Base-by-base conservation (phyloP, 2,329 filamentous ascomycete genomes). In the Cordyceps javanica region DNA sequence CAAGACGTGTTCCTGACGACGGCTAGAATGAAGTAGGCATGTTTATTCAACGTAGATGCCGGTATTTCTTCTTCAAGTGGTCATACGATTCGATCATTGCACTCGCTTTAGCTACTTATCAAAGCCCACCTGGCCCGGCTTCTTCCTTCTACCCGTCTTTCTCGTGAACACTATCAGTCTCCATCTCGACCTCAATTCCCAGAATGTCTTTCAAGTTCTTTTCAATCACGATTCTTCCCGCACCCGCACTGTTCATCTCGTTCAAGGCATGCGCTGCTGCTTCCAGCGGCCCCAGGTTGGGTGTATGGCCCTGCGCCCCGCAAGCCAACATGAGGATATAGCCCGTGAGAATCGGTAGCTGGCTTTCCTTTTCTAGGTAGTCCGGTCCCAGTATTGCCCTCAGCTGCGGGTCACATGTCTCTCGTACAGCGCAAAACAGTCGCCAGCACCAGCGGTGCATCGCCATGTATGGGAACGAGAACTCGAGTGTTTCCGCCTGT, bases 381-480 rank as follows among this genome's bases (percentile, higher is more conserved):
- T 38, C 30, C 1, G 41, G 23, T 1, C 42, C 32, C 6, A 46
- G 7, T 1, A 46, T 9, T 14, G 3, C 23, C 32, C 42, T 34
- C 5, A 55, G 52, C 3, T 38, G 21, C 28, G 41, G 14, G 8
- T 55, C 41, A 11, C 52, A 55, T 6, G 9, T 11, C 6, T 46
- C n/a, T 23, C 41, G 28, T 13, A 45, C 52, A 21, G 11, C 13
- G 42, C 41, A 21, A 7, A 55, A 21, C 4, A 38, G 16, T 42
- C 23, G 41, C 52, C 52, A 55, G 42, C 52, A 46, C 14, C 30
- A 32, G 9, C 52, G 42, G 23, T 46, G 52, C 28, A 55, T 36
- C 25, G 7, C 9, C 52, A 55, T 36, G 30, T 55, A 55, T 0
- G 52, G 52, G 26, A 54, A 54, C 11, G 26, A 6, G 9, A 54